Conservation (phyloP, 305 asterid species). For the Fraxinus ornus region DNA sequence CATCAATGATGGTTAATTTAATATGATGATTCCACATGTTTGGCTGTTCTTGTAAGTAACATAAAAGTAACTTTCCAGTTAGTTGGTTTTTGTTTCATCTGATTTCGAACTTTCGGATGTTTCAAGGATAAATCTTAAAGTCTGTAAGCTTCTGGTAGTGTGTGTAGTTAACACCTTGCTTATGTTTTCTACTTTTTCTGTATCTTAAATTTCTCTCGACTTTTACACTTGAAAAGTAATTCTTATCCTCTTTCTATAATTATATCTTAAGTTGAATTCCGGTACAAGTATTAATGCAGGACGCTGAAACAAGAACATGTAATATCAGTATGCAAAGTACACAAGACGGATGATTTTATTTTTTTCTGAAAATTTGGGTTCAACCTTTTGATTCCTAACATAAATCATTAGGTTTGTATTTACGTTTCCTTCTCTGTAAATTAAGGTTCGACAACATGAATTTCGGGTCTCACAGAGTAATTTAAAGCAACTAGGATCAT, state of each 20-base stretch:
- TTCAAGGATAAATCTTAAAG: not conserved
- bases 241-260: not conserved
- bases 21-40: not conserved
- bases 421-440: not conserved
- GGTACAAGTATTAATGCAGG: not conserved
- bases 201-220: not conserved
- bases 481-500: not conserved
- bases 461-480: not conserved
- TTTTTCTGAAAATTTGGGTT: not conserved
- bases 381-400: not conserved
- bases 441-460: not conserved
- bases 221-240: not conserved
- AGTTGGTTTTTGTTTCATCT: not conserved
- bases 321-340: not conserved
- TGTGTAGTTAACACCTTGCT: not conserved
- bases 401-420: not conserved
- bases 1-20: slow-evolving; percentile 23
- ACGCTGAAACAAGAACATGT: not conserved
- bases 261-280: not conserved
- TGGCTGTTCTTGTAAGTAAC: not conserved
- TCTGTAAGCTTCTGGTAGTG: not conserved
- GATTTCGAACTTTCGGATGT: not conserved
- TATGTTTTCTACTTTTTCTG: not conserved
- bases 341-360: no score
- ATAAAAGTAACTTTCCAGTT: not conserved